Base-by-base conservation (phyloP, 495 filamentous ascomycete genomes). In the Umbilicaria muhlenbergii region DNA sequence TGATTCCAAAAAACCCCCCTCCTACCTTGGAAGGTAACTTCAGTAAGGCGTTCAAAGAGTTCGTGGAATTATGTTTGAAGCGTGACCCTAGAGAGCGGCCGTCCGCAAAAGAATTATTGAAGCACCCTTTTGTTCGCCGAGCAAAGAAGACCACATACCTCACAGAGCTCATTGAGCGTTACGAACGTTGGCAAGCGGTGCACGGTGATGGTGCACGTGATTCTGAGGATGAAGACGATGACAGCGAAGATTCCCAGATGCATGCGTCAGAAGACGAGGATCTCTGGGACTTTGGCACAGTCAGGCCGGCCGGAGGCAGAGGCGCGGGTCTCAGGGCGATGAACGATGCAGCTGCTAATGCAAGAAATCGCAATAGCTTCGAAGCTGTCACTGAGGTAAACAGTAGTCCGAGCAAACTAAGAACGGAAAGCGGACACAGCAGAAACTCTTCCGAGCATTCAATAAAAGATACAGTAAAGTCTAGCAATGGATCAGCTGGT, bases 201-300 rank as follows among this genome's bases (percentile, higher is more conserved):
- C 71, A 86, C 49, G 66, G 62, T 6, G 66, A 69, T 34, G 52
- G 52, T 38, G 54, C 64, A 39, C 58, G 65, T 31, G 67, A 71
- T 19, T 78, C 85, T 11, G 77, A 80, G 11, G 75, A 82, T 11
- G 74, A 80, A n/a, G 57, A 65, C 8, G 63, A 69, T 17, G 45
- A 51, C 14, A 37, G 49, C 19, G 59, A 64, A 39, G 42, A 55
- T 34, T 46, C 43, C 2, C 48, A 39, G 16, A 48, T 55, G 37
- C 36, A 54, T 15, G 47, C 51, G 28, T 57, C 60, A 2, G 64
- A 68, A n/a, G 74, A 87, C 40, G 80, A 87, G 51, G 85, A 94
- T 57, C 75, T 94, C 46, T 95, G 88, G 88, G 88, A 95, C 60
- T 95, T 95, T 67, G 87, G 88, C 18, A 95, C 88, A 2, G 81